phyloP scores from a whole-genome alignment of 352 stramenopile genomes.

The Phytophthora pinifolia region DNA sequence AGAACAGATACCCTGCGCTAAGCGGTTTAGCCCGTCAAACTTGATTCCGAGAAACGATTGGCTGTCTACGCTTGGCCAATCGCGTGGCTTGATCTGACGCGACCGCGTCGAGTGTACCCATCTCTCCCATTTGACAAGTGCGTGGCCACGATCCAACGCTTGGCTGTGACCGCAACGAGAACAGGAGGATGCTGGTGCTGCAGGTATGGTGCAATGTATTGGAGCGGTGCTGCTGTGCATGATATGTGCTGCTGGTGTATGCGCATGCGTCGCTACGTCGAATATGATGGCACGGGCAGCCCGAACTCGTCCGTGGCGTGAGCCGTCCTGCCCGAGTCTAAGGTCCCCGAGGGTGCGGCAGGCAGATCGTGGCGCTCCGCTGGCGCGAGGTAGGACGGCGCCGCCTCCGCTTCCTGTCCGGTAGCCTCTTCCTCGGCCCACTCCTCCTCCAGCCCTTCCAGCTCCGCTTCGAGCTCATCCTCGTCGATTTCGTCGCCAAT shows the following conservation, averaged over 20 bases:
- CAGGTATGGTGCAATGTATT: not conserved
- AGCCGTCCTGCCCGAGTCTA: constrained; percentile 31
- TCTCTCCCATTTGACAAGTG: constrained; percentile 26
- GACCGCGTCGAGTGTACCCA: constrained; percentile 19
- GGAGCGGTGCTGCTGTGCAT: not conserved
- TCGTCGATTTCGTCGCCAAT: constrained; percentile 95
- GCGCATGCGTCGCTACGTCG: constrained; percentile 14
- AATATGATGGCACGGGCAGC: constrained; percentile 53
- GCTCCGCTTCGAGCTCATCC: constrained; percentile 93
- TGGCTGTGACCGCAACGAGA: not conserved
- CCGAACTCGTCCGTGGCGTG: constrained; percentile 74
- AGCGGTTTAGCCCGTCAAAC: not conserved
- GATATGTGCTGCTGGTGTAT: not conserved
- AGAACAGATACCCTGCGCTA: constrained; percentile 12
- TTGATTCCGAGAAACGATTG: constrained; percentile 30
- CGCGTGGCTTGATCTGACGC: constrained; percentile 9
- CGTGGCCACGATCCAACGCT: constrained; percentile 6
- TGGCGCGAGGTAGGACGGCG: constrained; percentile 67
- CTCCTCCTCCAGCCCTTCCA: constrained; percentile 94
- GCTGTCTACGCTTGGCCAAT: constrained; percentile 27
- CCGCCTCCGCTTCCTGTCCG: constrained; percentile 39
- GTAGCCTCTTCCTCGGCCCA: constrained; percentile 79
- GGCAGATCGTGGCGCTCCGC: constrained; percentile 60
- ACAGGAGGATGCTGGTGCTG: too few relatives aligned
- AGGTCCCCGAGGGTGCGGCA: constrained; percentile 44